These are phyloP conservation scores for Solanum corneliomulleri DNA, from an alignment of 257 asterid genomes.

Conservation along the genomic window DNA sequence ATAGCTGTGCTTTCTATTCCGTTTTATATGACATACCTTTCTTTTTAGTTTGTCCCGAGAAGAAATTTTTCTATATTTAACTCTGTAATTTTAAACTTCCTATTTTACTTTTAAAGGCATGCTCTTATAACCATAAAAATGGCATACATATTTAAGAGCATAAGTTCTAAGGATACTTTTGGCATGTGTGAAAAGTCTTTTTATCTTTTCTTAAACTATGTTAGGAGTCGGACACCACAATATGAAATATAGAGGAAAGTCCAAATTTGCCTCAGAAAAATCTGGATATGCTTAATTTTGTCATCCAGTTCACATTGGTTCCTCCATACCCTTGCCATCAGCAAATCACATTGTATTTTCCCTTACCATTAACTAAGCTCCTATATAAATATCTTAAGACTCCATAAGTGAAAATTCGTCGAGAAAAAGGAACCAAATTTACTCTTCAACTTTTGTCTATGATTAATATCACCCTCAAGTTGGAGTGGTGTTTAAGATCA, in stretches of 20 bases:
- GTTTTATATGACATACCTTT: not conserved
- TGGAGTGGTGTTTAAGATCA: not conserved
- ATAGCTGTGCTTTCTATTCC: not conserved
- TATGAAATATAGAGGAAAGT: not conserved
- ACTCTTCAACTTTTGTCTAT: not conserved
- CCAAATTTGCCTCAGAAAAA: not conserved
- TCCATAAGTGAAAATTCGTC: not conserved
- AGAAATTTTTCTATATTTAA: not conserved
- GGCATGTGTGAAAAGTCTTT: not conserved
- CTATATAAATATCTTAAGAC: not conserved
- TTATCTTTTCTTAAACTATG: not conserved
- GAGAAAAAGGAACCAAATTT: not conserved
- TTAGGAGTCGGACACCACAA: not conserved
- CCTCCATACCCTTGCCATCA: not conserved
- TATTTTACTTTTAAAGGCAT: not conserved
- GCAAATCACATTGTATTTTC: not conserved
- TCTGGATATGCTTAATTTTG: not conserved
- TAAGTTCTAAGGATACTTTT: not conserved
- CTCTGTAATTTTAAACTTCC: not conserved
- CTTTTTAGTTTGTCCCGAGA: not conserved
- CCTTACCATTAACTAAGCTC: not conserved
- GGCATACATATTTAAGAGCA: not conserved
- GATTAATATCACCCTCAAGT: not conserved
- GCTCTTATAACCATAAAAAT: not conserved
- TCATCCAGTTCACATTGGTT: not conserved